phyloP scores from a whole-genome alignment of 1,139 yeast genomes.

The Hyphopichia fennica region DNA sequence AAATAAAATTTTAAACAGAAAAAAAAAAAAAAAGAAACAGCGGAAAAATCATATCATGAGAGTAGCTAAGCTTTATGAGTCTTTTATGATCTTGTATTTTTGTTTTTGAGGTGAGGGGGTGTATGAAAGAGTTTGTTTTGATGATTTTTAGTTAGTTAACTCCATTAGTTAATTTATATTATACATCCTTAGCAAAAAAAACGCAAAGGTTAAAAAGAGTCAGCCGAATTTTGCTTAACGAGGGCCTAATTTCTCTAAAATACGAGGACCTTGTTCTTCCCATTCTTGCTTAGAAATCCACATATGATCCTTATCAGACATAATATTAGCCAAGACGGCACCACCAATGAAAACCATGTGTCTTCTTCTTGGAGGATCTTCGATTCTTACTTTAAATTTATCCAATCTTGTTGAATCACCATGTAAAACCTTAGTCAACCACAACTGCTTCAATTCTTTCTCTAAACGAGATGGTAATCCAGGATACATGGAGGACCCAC shows the following conservation, averaged over 20 bases:
- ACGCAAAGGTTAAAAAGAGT: too few relatives aligned
- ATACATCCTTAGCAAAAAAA: not conserved
- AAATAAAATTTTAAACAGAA: not conserved
- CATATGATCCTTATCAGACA: conserved; percentile 98
- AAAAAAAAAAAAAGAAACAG: not conserved
- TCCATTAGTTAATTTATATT: not conserved
- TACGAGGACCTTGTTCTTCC: conserved; percentile 93
- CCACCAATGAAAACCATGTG: conserved; percentile 99
- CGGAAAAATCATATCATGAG: too few relatives aligned
- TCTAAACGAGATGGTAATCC: conserved; percentile 95
- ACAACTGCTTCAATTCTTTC: conserved; percentile 91
- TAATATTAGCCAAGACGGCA: conserved; percentile 94
- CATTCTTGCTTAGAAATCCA: conserved; percentile 96
- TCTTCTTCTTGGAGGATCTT: conserved; percentile 98
- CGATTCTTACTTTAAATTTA: conserved; percentile 93
- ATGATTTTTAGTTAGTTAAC: not conserved
- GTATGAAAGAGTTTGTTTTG: too few relatives aligned
- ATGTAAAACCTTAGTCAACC: conserved; percentile 86
- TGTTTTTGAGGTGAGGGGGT: too few relatives aligned
- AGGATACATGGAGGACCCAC: conserved; percentile 99
- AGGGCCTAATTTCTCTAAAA: conserved; percentile 89
- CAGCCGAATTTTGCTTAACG: conserved; percentile 48
- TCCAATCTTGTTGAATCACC: conserved; percentile 86
- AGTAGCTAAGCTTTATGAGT: too few relatives aligned
- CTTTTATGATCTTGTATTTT: too few relatives aligned